phyloP scores from a whole-genome alignment of 2,329 filamentous ascomycete species.

The Cladosporium sp. region DNA sequence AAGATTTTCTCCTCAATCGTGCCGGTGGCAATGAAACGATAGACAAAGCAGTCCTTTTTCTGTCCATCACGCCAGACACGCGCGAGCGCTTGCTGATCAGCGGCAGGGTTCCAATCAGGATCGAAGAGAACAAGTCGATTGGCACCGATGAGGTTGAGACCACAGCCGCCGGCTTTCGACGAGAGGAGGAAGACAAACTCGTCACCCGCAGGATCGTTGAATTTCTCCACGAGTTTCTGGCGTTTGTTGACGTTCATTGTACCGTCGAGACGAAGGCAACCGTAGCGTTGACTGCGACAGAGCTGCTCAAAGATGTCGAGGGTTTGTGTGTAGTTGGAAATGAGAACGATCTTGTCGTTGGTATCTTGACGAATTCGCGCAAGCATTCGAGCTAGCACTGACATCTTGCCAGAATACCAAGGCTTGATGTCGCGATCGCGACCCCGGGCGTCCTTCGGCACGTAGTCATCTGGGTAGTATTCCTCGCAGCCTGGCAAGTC shows the following conservation, averaged over 20 bases:
- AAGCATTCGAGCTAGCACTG: slow-evolving; percentile 90
- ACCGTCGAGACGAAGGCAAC: slow-evolving; percentile 83
- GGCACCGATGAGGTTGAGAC: slow-evolving; percentile 89
- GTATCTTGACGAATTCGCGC: slow-evolving; percentile 92
- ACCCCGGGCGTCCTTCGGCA: slow-evolving; percentile 80
- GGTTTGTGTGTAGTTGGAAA: slow-evolving; percentile 97
- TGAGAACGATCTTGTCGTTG: slow-evolving; percentile 98
- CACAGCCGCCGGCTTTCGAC: slow-evolving; percentile 93
- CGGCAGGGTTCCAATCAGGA: slow-evolving; percentile 91
- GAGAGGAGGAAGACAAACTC: slow-evolving; percentile 97
- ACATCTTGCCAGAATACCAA: slow-evolving; percentile 98
- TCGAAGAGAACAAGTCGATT: slow-evolving; percentile 95
- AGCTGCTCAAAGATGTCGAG: slow-evolving; percentile 90
- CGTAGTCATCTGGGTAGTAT: slow-evolving; percentile 78
- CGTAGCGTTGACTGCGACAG: slow-evolving; percentile 80
- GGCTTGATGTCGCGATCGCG: slow-evolving; percentile 88
- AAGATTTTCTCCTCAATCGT: slow-evolving; percentile 99
- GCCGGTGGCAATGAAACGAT: slow-evolving; percentile 97
- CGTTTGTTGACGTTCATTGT: slow-evolving; percentile 98
- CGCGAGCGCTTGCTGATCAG: slow-evolving; percentile 93
- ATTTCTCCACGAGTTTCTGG: slow-evolving; percentile 94
- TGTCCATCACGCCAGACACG: slow-evolving; percentile 98
- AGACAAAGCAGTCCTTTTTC: slow-evolving; percentile 99
- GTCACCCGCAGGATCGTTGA: slow-evolving; percentile 84
- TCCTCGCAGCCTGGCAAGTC: slow-evolving; percentile 85